Percentiles rank a stretch among this genome's conserved stretches.
phyloP scores from a whole-genome alignment of 306 rosid species.

The Lathyrus aphaca region DNA sequence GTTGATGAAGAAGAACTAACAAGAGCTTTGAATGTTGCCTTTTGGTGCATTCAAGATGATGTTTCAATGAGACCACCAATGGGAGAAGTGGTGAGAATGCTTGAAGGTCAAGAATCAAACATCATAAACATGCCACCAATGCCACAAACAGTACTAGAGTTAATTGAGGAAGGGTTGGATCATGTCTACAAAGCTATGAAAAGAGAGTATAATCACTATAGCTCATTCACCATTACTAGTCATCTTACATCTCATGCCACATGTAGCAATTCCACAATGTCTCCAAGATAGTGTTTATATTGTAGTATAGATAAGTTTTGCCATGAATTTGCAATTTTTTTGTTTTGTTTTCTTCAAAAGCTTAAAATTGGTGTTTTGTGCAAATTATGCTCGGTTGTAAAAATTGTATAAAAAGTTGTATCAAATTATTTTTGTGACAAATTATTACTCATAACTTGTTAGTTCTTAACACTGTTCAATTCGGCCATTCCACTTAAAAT shows the following conservation, averaged over 20 bases:
- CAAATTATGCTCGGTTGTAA: too few relatives aligned
- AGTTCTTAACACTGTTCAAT: too few relatives aligned
- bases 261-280: conserved; percentile 83
- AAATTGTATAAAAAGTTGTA: too few relatives aligned
- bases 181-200: conserved; percentile 85
- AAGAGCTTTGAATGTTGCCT: conserved; percentile 75
- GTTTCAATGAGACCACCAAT: conserved; percentile 76
- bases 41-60: conserved; percentile 99
- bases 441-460: too few relatives aligned
- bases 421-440: too few relatives aligned
- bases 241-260: conserved; percentile 86
- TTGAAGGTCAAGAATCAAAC: conserved; percentile 77
- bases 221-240: conserved; percentile 78
- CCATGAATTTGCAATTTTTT: not conserved
- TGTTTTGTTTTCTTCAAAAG: conserved; percentile 15
- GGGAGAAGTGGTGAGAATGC: conserved; percentile 92
- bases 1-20: conserved; percentile 72
- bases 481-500: too few relatives aligned
- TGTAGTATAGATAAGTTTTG: not conserved
- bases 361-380: conserved; percentile 19
- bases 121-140: conserved; percentile 78
- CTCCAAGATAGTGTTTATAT: conserved; percentile 69
- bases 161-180: conserved; percentile 84
- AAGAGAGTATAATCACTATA: conserved; percentile 70
- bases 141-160: conserved; percentile 88